phyloP scores from a whole-genome alignment of 2,329 filamentous ascomycete species.

The Verticillium nubilum region DNA sequence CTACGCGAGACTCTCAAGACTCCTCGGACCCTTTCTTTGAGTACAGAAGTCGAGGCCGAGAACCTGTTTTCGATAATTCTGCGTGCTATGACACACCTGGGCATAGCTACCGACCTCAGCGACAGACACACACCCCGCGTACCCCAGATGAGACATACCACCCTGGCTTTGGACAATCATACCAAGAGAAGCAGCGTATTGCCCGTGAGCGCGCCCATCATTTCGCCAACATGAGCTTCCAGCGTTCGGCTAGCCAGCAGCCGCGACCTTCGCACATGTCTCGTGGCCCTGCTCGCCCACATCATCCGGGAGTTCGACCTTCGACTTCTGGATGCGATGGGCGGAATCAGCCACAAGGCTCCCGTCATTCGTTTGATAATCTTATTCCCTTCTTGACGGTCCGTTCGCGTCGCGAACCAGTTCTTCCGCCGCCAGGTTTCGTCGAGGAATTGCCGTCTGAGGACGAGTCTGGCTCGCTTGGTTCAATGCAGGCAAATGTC shows the following conservation, averaged over 20 bases:
- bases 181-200: not conserved
- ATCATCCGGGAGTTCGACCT: not conserved
- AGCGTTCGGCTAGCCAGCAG: not conserved
- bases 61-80: not conserved
- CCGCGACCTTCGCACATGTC: not conserved
- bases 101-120: not conserved
- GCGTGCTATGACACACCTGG: not conserved
- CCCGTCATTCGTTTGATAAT: not conserved
- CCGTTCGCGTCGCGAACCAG: not conserved
- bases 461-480: not conserved
- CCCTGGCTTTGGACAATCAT: not conserved
- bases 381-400: not conserved
- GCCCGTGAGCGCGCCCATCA: not conserved
- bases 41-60: not conserved
- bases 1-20: not conserved
- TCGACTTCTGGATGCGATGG: not conserved
- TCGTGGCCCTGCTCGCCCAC: not conserved
- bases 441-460: not conserved
- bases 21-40: not conserved
- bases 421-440: not conserved
- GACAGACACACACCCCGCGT: not conserved
- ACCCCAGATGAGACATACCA: not conserved
- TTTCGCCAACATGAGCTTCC: not conserved
- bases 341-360: not conserved
- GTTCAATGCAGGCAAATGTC: not conserved